phyloP scores from a whole-genome alignment of 331 rosid genomes.

The Malus hybrid region DNA sequence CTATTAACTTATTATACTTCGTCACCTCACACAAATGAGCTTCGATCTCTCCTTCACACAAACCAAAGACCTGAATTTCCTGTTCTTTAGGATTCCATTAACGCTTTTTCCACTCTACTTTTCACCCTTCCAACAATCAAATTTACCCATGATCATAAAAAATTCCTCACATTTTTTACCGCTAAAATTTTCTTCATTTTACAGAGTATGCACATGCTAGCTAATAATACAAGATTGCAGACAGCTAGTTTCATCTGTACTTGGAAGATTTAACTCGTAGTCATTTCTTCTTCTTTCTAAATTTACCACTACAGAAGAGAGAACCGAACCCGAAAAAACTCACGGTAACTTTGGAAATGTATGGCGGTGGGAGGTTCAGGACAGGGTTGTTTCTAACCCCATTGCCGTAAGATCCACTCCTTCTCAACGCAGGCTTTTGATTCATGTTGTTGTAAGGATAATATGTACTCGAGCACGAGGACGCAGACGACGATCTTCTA shows the following conservation, averaged over 20 bases:
- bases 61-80: no score
- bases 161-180: background rate
- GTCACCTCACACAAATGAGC: no score
- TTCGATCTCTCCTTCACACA: no score
- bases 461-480: conserved; percentile 52
- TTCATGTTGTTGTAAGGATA: conserved; percentile 27
- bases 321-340: conserved; percentile 81
- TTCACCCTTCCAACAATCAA: conserved; percentile 29
- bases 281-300: conserved; percentile 56
- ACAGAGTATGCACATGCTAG: conserved; percentile 42
- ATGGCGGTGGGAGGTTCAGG: conserved; percentile 77
- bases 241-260: conserved; percentile 25
- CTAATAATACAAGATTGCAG: conserved; percentile 22
- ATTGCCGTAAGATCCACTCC: conserved; percentile 44
- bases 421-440: conserved; percentile 35
- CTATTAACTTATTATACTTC: no score
- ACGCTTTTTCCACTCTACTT: conserved; percentile 21
- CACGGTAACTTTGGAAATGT: conserved; percentile 74
- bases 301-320: conserved; percentile 73
- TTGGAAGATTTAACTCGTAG: conserved; percentile 10
- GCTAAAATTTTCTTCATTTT: conserved; percentile 8
- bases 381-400: conserved; percentile 83
- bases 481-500: conserved; percentile 41
- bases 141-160: background rate
- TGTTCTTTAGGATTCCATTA: no score